Evolutionary conservation across 2,329 filamentous ascomycete species (phyloP), one percentile per base, ranked within the genome.

Genomic region (Pseudogymnoascus sp.): DNA sequence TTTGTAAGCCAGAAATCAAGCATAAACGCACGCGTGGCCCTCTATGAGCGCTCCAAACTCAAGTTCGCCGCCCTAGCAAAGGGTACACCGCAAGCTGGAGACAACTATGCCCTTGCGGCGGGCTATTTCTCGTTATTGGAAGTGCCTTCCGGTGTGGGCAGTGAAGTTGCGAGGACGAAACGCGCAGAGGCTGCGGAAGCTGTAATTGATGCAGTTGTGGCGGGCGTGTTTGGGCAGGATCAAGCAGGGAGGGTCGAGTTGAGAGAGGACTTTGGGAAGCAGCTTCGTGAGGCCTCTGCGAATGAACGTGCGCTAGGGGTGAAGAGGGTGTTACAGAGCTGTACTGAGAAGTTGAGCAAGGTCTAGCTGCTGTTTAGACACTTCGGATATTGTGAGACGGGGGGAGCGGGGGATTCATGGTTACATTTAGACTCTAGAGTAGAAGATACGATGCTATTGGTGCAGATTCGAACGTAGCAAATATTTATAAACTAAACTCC

Each of bases 171-270:
- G 63, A 68, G 73, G 61, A 62, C 68, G 7, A 74, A 73, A 66
- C 70, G 71, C 39, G 70, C 65, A 1, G 72, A 75, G 42, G 73
- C 73, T 29, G 72, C 71, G 10, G 70, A 71, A 31, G 67, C 67
- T 63, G 67, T 74, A 6, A 67, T 69, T 4, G 65, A 68, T 51
- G 69, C 70, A 4, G 61, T 72, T 36, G 61, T 62, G 5, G 66
- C 64, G 21, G 71, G 70, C 2, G 65, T 71, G 0, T 73, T 73
- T 66, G 72, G 73, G 4, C 1, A 64, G 63, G 63, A 65, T 57
- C n/a, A 62, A 47, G 29, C 68, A 71, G 6, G 69, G 65, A 37
- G 37, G 21, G 11, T 1, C 6, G 23, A 8, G 5, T 4, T 60
- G 1, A 68, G 68, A 61, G 66, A 67, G 16, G 66, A 64, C 14